phyloP scores from a whole-genome alignment of 768 basidiomycete species.

The Chalciporus piperatus region DNA sequence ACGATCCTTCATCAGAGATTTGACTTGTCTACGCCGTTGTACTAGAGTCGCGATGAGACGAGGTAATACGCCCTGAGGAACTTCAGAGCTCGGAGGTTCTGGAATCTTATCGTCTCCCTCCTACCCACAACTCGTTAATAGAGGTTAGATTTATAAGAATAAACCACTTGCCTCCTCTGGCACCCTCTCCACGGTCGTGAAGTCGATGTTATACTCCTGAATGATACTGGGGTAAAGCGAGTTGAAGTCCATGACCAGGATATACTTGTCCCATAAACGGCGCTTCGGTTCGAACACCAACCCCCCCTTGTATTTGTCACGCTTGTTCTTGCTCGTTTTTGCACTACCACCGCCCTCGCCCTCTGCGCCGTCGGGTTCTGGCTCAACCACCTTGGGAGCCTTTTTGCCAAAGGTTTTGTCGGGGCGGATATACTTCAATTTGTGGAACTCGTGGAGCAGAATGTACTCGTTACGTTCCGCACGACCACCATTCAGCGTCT shows the following conservation, averaged over 20 bases:
- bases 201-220: slow-evolving; percentile 99
- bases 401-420: slow-evolving; percentile 91
- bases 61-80: slow-evolving; percentile 87
- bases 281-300: slow-evolving; percentile 96
- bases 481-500: slow-evolving; percentile 94
- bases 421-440: slow-evolving; percentile 92
- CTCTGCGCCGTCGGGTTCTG: slow-evolving; percentile 53
- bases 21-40: slow-evolving; percentile 84
- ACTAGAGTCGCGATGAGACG: slow-evolving; percentile 97
- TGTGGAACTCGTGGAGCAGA: slow-evolving; percentile 95
- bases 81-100: slow-evolving; percentile 72
- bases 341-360: slow-evolving; percentile 38
- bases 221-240: slow-evolving; percentile 99
- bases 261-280: slow-evolving; percentile 93
- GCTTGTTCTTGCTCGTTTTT: slow-evolving; percentile 62
- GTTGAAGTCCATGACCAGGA: slow-evolving; percentile 99
- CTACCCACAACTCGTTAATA: slow-evolving; percentile 21
- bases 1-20: slow-evolving; percentile 91
- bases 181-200: slow-evolving; percentile 85
- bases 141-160: not conserved
- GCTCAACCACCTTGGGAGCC: slow-evolving; percentile 44
- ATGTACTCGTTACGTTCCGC: slow-evolving; percentile 99
- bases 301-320: slow-evolving; percentile 98
- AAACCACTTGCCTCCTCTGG: slow-evolving; percentile 49
- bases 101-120: slow-evolving; percentile 83